A percentile compares a stretch with the other conserved stretches of the same genome.
Evolutionary conservation across 441 rosid species (phyloP).

Genomic region (Isatis lusitanica): DNA sequence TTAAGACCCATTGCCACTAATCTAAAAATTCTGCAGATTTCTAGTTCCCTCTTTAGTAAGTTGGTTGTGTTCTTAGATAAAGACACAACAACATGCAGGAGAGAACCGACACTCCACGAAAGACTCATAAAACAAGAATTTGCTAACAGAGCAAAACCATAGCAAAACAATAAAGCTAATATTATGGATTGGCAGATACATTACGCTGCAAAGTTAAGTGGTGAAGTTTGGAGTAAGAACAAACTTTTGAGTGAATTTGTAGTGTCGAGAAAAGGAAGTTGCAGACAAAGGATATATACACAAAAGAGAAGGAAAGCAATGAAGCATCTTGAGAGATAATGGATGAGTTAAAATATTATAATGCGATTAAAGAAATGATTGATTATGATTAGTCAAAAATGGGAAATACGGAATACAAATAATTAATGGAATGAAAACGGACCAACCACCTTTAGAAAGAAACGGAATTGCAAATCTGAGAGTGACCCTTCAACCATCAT

Average conservation of each 20-base stretch:
- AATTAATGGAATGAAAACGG: conserved; percentile 34
- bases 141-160: conserved; percentile 4
- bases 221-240: conserved; percentile 17
- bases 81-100: conserved; percentile 14
- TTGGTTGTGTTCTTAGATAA: conserved; percentile 5
- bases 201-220: conserved; percentile 19
- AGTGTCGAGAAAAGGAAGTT: conserved; percentile 23
- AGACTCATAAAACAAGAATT: not conserved
- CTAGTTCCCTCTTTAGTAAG: conserved; percentile 18
- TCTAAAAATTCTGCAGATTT: conserved; percentile 1
- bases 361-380: conserved; percentile 30
- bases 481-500: conserved; percentile 57
- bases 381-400: conserved; percentile 26
- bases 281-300: conserved; percentile 24
- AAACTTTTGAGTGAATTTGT: not conserved
- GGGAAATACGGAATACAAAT: conserved; percentile 14
- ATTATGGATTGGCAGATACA: not conserved
- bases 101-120: conserved; percentile 1
- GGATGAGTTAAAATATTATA: not conserved
- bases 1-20: conserved; percentile 4
- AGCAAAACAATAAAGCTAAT: not conserved
- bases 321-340: conserved; percentile 30
- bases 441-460: conserved; percentile 65
- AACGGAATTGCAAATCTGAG: conserved; percentile 59
- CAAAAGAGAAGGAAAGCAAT: conserved; percentile 21